Evolutionary conservation across 2,329 filamentous ascomycete genomes (phyloP), one percentile per base, ranked within the genome.

Genomic region (Venturia carpophila): DNA sequence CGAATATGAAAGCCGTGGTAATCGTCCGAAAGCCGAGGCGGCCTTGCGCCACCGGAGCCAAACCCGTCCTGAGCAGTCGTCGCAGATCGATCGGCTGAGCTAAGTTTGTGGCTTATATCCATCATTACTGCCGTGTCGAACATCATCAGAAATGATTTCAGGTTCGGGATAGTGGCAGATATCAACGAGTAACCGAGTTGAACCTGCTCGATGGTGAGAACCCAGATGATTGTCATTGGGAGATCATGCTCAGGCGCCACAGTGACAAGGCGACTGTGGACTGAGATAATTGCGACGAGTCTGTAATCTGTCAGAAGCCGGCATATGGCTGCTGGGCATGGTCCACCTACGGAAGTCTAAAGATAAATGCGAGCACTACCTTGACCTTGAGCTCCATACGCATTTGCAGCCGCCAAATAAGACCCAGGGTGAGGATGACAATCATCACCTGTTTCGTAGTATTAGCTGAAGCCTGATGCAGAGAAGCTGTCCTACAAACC

Each of bases 101-200:
- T 45, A n/a, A 61, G 60, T 10, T 61, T 61, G 39, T 61, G 42
- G 60, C 60, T 61, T 17, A 61, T 39, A 39, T 64, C 65, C 56
- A 67, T 63, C 66, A 67, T 67, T 17, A 63, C 39, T 30, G 58
- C 65, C 5, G 66, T 67, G 66, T 67, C 65, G 41, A 67, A 67
- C 37, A 27, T 56, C 65, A 67, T 67, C 17, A 73, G 67, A 65
- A 73, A 73, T 6, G 69, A 68, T 55, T 71, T 72, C 2, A 73
- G 63, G 63, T 70, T 71, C 4, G 72, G 72, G 9, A 73, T 68
- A 19, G 72, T 73, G 4, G 66, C 71, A 1, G 71, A 68, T 5
- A 73, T 70, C 34, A 73, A 62, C 2, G 71, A 70, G 43, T 67
- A 67, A 27, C 69, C 71, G 1, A 73, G 66, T 52, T 71, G 52